phyloP scores from a whole-genome alignment of 371 early-diverging fungal species.

The Massospora cicadina region DNA sequence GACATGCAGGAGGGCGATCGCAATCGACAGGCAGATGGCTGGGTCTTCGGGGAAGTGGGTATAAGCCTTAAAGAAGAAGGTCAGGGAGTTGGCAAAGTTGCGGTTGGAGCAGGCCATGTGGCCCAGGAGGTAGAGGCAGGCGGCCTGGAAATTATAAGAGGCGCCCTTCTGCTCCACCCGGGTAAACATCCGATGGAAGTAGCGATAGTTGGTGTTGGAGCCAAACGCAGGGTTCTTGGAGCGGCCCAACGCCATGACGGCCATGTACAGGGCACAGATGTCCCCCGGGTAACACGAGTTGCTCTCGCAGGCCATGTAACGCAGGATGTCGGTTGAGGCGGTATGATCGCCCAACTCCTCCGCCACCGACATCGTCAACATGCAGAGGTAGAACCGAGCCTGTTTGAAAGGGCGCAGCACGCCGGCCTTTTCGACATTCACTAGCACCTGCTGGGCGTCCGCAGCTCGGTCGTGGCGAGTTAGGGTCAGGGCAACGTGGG shows the following conservation, averaged over 20 bases:
- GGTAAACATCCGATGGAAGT: not conserved
- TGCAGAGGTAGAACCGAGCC: not conserved
- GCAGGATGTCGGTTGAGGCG: not conserved
- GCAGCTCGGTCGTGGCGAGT: not conserved
- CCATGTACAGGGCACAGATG: not conserved
- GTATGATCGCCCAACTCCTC: not conserved
- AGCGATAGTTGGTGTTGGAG: not conserved
- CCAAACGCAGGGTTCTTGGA: not conserved
- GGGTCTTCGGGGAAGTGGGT: slow-evolving; percentile 37
- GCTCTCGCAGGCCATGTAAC: not conserved
- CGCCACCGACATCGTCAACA: not conserved
- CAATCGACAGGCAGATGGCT: slow-evolving; percentile 38
- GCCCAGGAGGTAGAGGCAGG: not conserved
- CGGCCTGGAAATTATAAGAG: not conserved
- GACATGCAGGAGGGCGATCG: slow-evolving; percentile 35
- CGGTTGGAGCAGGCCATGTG: not conserved
- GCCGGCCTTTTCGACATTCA: not conserved
- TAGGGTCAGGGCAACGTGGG: not conserved
- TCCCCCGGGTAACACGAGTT: not conserved
- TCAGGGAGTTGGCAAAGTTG: slow-evolving; percentile 24
- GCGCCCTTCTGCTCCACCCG: not conserved
- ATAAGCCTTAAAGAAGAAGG: slow-evolving; percentile 37
- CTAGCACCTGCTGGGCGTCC: not conserved
- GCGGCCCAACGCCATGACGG: not conserved
- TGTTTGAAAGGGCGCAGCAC: not conserved